A percentile compares a stretch with the other conserved stretches of the same genome.
phyloP scores from a whole-genome alignment of 163 green algal species.

The Smithsoniella earleae region DNA sequence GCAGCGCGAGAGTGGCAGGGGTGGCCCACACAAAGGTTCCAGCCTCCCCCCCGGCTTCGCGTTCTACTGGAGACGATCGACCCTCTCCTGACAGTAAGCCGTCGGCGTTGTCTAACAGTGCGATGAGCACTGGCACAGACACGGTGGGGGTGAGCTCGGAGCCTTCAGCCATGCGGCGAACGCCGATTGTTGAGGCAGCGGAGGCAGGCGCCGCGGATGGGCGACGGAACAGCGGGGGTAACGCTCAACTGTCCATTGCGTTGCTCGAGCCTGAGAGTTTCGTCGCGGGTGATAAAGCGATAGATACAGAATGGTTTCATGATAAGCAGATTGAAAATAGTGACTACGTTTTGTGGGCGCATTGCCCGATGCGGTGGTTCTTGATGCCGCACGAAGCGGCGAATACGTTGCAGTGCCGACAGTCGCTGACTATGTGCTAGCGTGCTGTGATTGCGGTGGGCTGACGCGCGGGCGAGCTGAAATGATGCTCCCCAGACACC shows the following conservation, averaged over 20 bases:
- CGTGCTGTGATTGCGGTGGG: no score
- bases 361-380: constrained; percentile 17
- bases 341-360: not conserved
- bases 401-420: not conserved
- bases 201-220: not conserved
- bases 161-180: not conserved
- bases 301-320: constrained; percentile 1
- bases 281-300: not conserved
- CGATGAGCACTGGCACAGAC: not conserved
- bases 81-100: not conserved
- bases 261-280: not conserved
- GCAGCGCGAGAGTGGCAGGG: no score
- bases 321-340: not conserved
- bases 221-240: not conserved
- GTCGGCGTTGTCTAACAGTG: not conserved
- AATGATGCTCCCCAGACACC: no score
- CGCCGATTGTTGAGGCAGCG: not conserved
- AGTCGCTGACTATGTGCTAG: not conserved
- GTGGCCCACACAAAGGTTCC: no score
- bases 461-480: no score
- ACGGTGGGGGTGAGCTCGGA: not conserved
- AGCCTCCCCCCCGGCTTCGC: no score
- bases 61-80: no score
- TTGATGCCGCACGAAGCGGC: constrained; percentile 18
- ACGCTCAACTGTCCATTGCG: not conserved